Evolutionary conservation across 2,329 filamentous ascomycete genomes (phyloP), one percentile per base, ranked within the genome.

Genomic region (Microdochium paspali): DNA sequence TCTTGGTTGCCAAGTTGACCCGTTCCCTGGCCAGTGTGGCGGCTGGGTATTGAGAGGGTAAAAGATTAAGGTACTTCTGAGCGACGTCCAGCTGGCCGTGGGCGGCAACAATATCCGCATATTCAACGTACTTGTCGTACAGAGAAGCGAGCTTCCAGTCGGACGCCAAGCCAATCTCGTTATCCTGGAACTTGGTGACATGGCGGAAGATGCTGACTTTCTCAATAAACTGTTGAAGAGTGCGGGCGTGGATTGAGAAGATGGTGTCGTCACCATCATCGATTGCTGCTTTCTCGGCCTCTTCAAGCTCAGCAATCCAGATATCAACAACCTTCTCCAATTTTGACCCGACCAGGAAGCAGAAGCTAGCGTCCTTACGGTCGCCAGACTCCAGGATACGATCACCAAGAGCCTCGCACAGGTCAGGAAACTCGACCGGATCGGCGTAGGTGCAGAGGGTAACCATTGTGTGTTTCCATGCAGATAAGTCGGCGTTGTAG

Each of bases 401-500:
- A 64, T 98, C 94, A 56, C 93, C 93, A 21, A 98, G 79, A 25
- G 89, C 88, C 64, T 98, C 93, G 60, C 91, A 98, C 10, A 98
- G 82, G 61, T 96, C 90, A 4, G 91, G 82, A 63, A 98, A 98
- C 57, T 98, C 91, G 32, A 80, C 79, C 42, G 90, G 85, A 53
- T 94, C 85, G 1, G 93, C 93, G 66, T 91, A 98, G 1, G 93
- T 97, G 76, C 93, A 98, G 47, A 98, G 72, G 1, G 90, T 87
- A 24, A 89, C 90, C 87, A 98, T 94, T 3, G 91, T 84, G 66
- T 97, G 93, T 69, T 94, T 97, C 94, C 93, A 98, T 67, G 93
- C 87, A 46, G 79, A 77, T 43, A 98, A 71, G 60, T 96, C 87
- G 7, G 91, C 93, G 60, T 98, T 98, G 69, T 97, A 89, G 7